These are phyloP conservation scores for Ogataea salicorniae DNA, from an alignment of 805 yeast genomes.

Conservation along the genomic window DNA sequence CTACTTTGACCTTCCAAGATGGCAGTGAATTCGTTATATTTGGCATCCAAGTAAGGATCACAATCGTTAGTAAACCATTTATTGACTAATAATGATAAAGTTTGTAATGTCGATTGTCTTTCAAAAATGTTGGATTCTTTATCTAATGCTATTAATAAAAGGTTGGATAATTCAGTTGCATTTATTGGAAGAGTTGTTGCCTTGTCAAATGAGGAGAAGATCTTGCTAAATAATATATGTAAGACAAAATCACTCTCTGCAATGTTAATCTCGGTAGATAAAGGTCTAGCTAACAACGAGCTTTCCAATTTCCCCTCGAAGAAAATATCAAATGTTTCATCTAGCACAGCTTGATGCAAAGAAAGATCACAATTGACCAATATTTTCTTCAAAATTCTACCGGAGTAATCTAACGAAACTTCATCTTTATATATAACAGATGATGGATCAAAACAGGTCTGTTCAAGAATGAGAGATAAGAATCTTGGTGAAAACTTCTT, in stretches of 20 bases:
- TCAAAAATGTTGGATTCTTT: slow-evolving; percentile 27
- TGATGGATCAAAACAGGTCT: slow-evolving; percentile 2
- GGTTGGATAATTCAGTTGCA: slow-evolving; percentile 12
- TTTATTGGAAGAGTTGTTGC: slow-evolving; percentile 23
- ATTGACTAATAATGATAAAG: slow-evolving; percentile 51
- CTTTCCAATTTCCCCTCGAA: slow-evolving; percentile 18
- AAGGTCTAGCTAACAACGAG: slow-evolving; percentile 15
- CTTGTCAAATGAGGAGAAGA: slow-evolving; percentile 51
- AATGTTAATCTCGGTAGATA: slow-evolving; percentile 16
- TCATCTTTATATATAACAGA: slow-evolving; percentile 19
- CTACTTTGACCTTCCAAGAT: not conserved
- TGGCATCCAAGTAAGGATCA: slow-evolving; percentile 9
- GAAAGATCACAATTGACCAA: slow-evolving; percentile 34
- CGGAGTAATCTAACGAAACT: slow-evolving; percentile 33
- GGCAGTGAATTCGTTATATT: slow-evolving; percentile 4
- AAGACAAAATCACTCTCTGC: slow-evolving; percentile 28
- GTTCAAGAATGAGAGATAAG: slow-evolving; percentile 17
- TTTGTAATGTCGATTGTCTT: slow-evolving; percentile 53
- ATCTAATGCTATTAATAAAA: slow-evolving; percentile 11
- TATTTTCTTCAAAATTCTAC: slow-evolving; percentile 38
- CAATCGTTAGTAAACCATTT: slow-evolving; percentile 37
- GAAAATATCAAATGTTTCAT: slow-evolving; percentile 35
- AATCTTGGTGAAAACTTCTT: slow-evolving; percentile 39
- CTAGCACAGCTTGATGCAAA: slow-evolving; percentile 43
- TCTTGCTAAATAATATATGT: slow-evolving; percentile 38